A percentile compares a stretch with the other conserved stretches of the same genome.
Conservation (phyloP, 768 basidiomycete species). For the Suillus plorans region DNA sequence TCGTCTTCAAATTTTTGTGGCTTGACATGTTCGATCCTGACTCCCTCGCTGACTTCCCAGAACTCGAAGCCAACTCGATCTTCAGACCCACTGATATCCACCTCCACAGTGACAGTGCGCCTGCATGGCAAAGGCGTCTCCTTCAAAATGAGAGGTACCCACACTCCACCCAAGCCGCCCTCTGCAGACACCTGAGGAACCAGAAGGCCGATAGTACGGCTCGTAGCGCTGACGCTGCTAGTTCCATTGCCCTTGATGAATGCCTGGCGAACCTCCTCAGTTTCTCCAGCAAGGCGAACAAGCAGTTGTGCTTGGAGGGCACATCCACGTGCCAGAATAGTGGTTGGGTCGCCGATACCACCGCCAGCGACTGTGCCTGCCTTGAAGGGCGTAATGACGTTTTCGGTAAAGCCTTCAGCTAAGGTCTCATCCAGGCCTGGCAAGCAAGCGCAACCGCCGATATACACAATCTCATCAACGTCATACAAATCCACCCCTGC, state of each 20-base stretch:
- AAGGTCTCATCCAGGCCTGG: slow-evolving; percentile 71
- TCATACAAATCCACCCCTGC: slow-evolving; percentile 61
- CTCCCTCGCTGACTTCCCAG: slow-evolving; percentile 73
- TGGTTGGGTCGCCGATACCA: slow-evolving; percentile 74
- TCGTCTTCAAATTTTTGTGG: slow-evolving; percentile 44
- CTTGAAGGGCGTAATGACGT: slow-evolving; percentile 63
- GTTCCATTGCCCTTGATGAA: slow-evolving; percentile 44
- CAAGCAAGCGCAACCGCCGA: slow-evolving; percentile 72
- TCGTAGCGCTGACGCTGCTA: slow-evolving; percentile 53
- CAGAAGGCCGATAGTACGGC: slow-evolving; percentile 62
- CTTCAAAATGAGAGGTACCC: slow-evolving; percentile 63
- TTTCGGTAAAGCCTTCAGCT: slow-evolving; percentile 55
- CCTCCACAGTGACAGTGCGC: slow-evolving; percentile 57
- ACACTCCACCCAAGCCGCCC: slow-evolving; percentile 54
- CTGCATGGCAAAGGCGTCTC: slow-evolving; percentile 74
- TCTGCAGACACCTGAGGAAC: slow-evolving; percentile 51
- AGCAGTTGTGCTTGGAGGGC: slow-evolving; percentile 73
- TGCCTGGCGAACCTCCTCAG: slow-evolving; percentile 49
- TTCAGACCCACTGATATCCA: slow-evolving; percentile 42
- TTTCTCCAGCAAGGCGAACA: slow-evolving; percentile 44
- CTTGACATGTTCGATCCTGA: slow-evolving; percentile 60
- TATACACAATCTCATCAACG: slow-evolving; percentile 78
- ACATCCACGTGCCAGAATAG: slow-evolving; percentile 74
- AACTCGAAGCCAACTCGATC: slow-evolving; percentile 60
- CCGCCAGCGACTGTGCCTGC: slow-evolving; percentile 69